Conservation (phyloP, 1,284 basidiomycete species). For the Irpex sp. region DNA sequence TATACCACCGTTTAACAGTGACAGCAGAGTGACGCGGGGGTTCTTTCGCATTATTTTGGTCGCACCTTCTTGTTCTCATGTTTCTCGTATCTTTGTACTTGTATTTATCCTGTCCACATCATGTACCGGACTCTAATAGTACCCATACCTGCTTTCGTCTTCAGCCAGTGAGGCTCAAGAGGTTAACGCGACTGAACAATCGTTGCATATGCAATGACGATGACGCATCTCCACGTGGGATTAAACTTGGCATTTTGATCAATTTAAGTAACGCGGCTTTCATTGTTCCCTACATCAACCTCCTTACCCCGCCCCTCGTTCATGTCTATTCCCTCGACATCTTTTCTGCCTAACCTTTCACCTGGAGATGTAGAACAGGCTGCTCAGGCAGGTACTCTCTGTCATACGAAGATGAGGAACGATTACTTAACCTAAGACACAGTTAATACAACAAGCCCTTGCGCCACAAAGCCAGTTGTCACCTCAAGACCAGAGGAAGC, state of each 20-base stretch:
- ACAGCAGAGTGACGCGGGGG: not conserved
- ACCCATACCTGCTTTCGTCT: no score
- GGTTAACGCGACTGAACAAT: no score
- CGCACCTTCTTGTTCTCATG: not conserved
- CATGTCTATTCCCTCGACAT: constrained; percentile 10
- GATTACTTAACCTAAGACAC: constrained; percentile 1
- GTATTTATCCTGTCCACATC: not conserved
- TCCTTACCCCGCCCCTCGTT: not conserved
- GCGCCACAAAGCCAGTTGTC: constrained; percentile 44
- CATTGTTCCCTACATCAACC: not conserved
- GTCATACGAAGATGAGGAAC: not conserved
- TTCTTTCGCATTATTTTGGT: not conserved
- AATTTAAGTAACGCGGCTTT: not conserved
- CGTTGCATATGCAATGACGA: not conserved
- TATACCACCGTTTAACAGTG: not conserved
- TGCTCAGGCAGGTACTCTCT: constrained; percentile 33
- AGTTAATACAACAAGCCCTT: constrained; percentile 64
- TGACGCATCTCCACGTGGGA: not conserved
- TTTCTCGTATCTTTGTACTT: not conserved
- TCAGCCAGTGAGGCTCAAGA: not conserved
- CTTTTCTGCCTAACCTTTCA: constrained; percentile 43
- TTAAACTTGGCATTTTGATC: not conserved
- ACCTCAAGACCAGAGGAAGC: constrained; percentile 56
- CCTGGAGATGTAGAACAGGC: constrained; percentile 43
- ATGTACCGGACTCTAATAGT: no score